These are phyloP conservation scores for Moricandia moricandioides DNA, from an alignment of 345 rosid species.

Conservation along the genomic window DNA sequence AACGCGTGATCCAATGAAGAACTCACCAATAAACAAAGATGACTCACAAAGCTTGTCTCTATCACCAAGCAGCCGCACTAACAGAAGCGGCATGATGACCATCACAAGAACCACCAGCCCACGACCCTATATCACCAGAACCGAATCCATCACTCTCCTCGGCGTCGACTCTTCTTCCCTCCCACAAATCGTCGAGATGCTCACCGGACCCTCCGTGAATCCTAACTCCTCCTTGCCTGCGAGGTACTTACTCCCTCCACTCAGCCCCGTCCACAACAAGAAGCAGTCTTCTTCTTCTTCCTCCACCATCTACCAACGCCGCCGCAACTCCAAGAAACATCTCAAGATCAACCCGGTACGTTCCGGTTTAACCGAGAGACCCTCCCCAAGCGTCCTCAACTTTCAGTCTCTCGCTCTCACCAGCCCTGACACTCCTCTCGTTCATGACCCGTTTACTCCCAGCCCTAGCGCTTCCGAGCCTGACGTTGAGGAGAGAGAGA, in stretches of 20 bases:
- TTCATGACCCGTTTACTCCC: slow-evolving; percentile 57
- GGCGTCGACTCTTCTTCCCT: slow-evolving; percentile 71
- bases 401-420: slow-evolving; percentile 65
- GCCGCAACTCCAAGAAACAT: slow-evolving; percentile 68
- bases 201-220: slow-evolving; percentile 57
- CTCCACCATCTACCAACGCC: slow-evolving; percentile 59
- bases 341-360: slow-evolving; percentile 69
- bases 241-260: slow-evolving; percentile 59
- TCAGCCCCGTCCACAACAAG: slow-evolving; percentile 55
- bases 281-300: slow-evolving; percentile 36
- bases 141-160: slow-evolving; percentile 62
- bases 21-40: slow-evolving; percentile 42
- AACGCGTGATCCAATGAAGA: slow-evolving; percentile 45
- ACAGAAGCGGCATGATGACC: not conserved
- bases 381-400: slow-evolving; percentile 74
- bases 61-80: slow-evolving; percentile 35
- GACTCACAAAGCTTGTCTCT: slow-evolving; percentile 28
- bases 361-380: slow-evolving; percentile 56
- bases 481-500: slow-evolving; percentile 64
- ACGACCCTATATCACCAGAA: slow-evolving; percentile 48
- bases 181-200: slow-evolving; percentile 83
- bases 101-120: slow-evolving; percentile 1
- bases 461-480: not conserved
- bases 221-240: slow-evolving; percentile 30
- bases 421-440: slow-evolving; percentile 77